Base-by-base conservation (phyloP, 192 early-diverging fungal genomes). In the Podila clonocystis region DNA sequence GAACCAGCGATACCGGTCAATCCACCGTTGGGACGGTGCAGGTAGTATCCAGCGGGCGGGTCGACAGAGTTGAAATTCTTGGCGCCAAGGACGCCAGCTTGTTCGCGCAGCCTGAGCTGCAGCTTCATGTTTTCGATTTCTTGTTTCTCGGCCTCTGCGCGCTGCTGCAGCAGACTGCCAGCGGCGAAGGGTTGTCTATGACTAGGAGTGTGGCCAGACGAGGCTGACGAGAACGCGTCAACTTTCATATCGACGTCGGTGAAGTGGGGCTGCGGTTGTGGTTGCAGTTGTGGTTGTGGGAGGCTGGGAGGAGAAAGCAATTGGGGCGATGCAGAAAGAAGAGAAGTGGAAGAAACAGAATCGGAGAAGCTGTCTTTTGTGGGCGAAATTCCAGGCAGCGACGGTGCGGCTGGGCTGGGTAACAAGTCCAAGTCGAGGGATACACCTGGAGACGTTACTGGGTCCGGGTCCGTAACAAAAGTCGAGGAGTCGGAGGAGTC, bases 81-180 rank as follows among this genome's bases (percentile, higher is more conserved):
- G 13, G 77, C 9, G n/a, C 77, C 77, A 9, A 73, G 49, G n/a
- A 80, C 62, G 30, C 77, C 77, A 17, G 77, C 77, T 59, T 80
- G 77, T 30, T 80, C 77, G 19, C 77, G 65, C 62, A 73, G 58
- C 48, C 57, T 72, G 12, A 80, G 70, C 36, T 80, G 77, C 41
- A 58, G 38, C 48, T 73, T 80, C 71, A 80, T 65, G 29, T 69
- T 59, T 28, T 80, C 77, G 36, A 80, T 57, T 33, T 80, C 77
- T 69, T 80, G 77, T 34, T 73, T 72, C 62, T 80, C 77, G 36
- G 71, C 77, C 30, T 80, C 77, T 4, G 60, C 70, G n/a, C 77
- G 77, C 55, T 80, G 77, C 34, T 80, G 77, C 45, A 80, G 62
- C 28, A 80, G 63, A 69, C 77, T 80, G 45, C 77, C 77, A 1